Evolutionary conservation across 192 early-diverging fungal species (phyloP), one percentile per base, ranked within the genome.

Genomic region (Linnemannia schmuckeri): DNA sequence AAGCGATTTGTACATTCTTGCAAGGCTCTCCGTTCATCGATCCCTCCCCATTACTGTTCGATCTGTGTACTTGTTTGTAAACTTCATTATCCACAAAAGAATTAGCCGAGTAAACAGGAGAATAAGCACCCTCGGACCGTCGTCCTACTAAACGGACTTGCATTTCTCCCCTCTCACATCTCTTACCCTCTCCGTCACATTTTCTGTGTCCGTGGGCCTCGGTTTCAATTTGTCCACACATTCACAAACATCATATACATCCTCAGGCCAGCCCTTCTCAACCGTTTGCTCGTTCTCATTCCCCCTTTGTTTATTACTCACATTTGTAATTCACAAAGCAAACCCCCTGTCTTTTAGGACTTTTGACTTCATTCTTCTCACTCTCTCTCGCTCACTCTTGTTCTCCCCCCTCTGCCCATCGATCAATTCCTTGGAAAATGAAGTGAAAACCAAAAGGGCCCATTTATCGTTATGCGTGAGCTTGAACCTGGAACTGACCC

Each of bases 21-120:
- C 47, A 15, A 30, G 33, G 24, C 24, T 61, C n/a, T n/a, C 55
- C 7, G 1, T n/a, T 61, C 61, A 30, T 63, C 61, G 61, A 63
- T 63, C 61, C n/a, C 61, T 33, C 61, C 15, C 55, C 55, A 57
- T 57, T 27, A 6, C 13, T 35, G 15, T 15, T 66, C 61, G 55
- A 27, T 57, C 55, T 27, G n/a, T 24, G 41, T 46, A 27, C 27
- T 1, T n/a, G n/a, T 41, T 17, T n/a, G 17, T 41, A 42, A 46
- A 15, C n/a, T 27, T 30, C 42, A 10, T 44, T 27, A 74, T 49
- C 72, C 72, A 47, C 72, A 74, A 66, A 66, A 66, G 61, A 66
- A 66, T 66, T 66, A 66, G 61, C 61, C 61, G 61, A 66, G 33
- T n/a, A 57, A 27, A 27, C 6, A 66, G 61, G n/a, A 27, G n/a